phyloP scores from a whole-genome alignment of 495 filamentous ascomycete species.

The Chaetomium cochliodes region DNA sequence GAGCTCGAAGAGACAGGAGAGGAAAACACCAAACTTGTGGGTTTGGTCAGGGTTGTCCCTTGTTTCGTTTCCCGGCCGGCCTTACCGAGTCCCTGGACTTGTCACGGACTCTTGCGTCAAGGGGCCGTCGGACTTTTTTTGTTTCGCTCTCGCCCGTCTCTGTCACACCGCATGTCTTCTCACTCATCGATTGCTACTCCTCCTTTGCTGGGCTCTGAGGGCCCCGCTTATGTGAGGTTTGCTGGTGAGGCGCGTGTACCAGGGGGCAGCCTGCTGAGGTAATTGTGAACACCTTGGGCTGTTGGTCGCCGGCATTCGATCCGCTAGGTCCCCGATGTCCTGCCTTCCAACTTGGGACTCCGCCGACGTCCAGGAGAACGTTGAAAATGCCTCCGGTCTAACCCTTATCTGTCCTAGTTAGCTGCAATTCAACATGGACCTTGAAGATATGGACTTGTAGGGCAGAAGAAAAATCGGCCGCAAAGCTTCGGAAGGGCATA shows the following conservation, averaged over 20 bases:
- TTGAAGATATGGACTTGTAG: too few species aligned
- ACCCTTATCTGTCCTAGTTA: too few species aligned
- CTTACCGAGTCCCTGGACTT: constrained; percentile 14
- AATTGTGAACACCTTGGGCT: constrained; percentile 12
- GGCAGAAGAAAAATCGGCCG: too few species aligned
- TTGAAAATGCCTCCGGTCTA: not conserved
- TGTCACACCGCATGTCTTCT: constrained; percentile 26
- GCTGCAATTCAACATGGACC: too few species aligned
- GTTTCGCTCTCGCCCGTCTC: not conserved
- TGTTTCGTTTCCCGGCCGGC: constrained; percentile 2
- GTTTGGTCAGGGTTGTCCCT: not conserved
- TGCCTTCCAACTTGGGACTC: not conserved
- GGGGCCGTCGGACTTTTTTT: not conserved
- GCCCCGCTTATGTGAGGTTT: constrained; percentile 6
- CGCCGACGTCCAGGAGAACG: not conserved
- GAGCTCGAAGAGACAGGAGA: not conserved
- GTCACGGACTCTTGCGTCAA: constrained; percentile 2
- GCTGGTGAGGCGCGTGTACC: not conserved
- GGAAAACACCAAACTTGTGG: not conserved
- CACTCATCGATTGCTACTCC: not conserved
- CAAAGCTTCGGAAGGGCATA: not conserved
- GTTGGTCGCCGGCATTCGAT: not conserved
- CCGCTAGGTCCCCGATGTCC: constrained; percentile 1
- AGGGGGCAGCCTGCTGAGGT: constrained; percentile 25
- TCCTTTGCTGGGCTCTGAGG: not conserved